Percentiles rank a stretch among this genome's conserved stretches.
These are phyloP conservation scores for Pelargonium fulgidum DNA, from an alignment of 441 rosid genomes.

Conservation along the genomic window DNA sequence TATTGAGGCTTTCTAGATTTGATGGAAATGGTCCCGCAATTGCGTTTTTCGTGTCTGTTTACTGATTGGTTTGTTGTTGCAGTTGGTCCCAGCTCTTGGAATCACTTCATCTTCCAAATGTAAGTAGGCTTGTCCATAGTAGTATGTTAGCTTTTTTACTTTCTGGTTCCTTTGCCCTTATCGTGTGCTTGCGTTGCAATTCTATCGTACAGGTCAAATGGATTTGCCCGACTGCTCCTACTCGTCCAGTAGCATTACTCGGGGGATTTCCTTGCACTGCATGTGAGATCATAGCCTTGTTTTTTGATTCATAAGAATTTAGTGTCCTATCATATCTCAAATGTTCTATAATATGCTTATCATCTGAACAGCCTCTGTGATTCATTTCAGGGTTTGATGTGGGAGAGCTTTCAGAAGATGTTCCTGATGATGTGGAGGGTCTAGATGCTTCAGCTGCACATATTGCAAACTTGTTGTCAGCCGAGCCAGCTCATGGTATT, in stretches of 20 bases:
- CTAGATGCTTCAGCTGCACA: constrained; percentile 88
- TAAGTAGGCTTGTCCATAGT: constrained; percentile 31
- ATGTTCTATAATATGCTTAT: not conserved
- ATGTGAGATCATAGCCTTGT: constrained; percentile 41
- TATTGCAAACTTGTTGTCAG: constrained; percentile 71
- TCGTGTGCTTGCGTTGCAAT: constrained; percentile 6
- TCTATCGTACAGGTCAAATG: constrained; percentile 65
- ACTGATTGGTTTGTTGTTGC: constrained; percentile 24
- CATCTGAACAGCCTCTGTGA: constrained; percentile 18
- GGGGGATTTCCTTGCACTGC: constrained; percentile 94
- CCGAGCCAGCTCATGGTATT: constrained; percentile 88
- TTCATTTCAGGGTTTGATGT: constrained; percentile 77
- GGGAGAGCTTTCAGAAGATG: constrained; percentile 68
- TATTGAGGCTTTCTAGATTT: not conserved
- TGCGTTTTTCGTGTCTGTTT: constrained; percentile 14
- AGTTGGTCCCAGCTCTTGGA: constrained; percentile 93
- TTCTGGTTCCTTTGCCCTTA: not conserved
- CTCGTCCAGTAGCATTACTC: constrained; percentile 62
- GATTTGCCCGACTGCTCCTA: constrained; percentile 97
- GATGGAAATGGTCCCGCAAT: constrained; percentile 12
- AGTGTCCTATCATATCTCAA: not conserved
- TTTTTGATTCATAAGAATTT: not conserved
- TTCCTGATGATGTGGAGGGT: constrained; percentile 75
- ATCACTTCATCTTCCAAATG: constrained; percentile 83
- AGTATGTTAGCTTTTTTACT: not conserved